Evolutionary conservation across 1,284 basidiomycete genomes (phyloP).

Genomic region (Puccinia brachypodii): DNA sequence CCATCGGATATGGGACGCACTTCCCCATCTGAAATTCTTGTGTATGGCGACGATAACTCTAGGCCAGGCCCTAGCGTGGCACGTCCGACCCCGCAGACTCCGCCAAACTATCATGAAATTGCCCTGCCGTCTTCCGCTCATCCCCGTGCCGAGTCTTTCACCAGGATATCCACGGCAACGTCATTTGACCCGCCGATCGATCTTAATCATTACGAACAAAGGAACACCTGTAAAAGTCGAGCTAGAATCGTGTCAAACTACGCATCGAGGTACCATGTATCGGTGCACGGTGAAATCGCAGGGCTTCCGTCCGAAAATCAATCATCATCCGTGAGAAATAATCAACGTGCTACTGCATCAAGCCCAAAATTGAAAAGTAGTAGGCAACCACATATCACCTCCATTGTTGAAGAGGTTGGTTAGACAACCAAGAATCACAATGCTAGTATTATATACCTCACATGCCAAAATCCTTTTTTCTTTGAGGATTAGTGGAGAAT

Average conservation of each 20-base stretch:
- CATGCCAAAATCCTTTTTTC: no score
- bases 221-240: not conserved
- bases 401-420: not conserved
- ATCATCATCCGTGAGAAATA: not conserved
- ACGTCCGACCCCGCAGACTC: not conserved
- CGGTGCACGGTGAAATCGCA: conserved; percentile 1
- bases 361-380: not conserved
- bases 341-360: not conserved
- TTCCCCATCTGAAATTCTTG: not conserved
- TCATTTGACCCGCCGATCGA: not conserved
- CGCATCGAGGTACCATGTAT: not conserved
- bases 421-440: not conserved
- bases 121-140: not conserved
- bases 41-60: not conserved
- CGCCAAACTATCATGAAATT: not conserved
- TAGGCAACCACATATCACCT: not conserved
- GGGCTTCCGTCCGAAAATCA: not conserved
- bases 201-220: not conserved
- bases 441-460: no score
- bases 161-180: not conserved
- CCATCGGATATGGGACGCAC: no score
- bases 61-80: not conserved
- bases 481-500: no score
- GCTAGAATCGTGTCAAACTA: not conserved
- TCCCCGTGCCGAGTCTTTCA: not conserved